Evolutionary conservation across 768 basidiomycete genomes (phyloP), one percentile per base, ranked within the genome.

Genomic region (Flagelloscypha sp.): DNA sequence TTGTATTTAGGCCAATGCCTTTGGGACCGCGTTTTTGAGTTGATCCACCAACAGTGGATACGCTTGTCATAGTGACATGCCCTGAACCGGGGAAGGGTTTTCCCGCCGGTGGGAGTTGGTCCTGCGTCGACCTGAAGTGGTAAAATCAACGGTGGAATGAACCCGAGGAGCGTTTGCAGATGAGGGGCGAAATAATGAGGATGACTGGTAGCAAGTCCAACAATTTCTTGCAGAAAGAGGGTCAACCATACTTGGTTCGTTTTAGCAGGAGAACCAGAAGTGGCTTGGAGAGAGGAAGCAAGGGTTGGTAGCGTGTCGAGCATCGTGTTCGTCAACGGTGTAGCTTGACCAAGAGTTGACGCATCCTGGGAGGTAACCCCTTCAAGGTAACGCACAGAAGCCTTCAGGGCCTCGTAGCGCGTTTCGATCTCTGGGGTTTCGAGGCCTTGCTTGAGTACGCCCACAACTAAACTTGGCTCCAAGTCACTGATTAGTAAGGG

Each of bases 401-500:
- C 32, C 13, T 33, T 20, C n/a, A 32, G 30, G n/a, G 16, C 12
- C 13, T 17, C 30, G 21, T 18, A 20, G 5, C 6, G 30, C n/a
- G 18, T 6, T 32, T 16, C 6, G 17, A 16, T 18, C n/a, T n/a
- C n/a, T n/a, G n/a, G n/a, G n/a, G n/a, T n/a, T n/a, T n/a, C n/a
- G 17, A 88, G 53, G 1, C 85, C 84, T 15, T 70, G 65, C 43
- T 77, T 72, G 27, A 86, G 72, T 5, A 84, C 73, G 1, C 65
- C 61, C 22, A 85, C 51, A 0, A 87, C 82, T 0, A 72, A 72
- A 20, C 83, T 79, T 4, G 74, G 70, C 52, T 83, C 77, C 13
- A 88, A 63, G 54, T 86, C 82, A 66, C 81, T 75, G 24, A 87
- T 70, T 18, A 87, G 63, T 49, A 83, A 83, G 4, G 83, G 79